Evolutionary conservation across 2,329 filamentous ascomycete genomes (phyloP).

Genomic region (Beauveria sp.): DNA sequence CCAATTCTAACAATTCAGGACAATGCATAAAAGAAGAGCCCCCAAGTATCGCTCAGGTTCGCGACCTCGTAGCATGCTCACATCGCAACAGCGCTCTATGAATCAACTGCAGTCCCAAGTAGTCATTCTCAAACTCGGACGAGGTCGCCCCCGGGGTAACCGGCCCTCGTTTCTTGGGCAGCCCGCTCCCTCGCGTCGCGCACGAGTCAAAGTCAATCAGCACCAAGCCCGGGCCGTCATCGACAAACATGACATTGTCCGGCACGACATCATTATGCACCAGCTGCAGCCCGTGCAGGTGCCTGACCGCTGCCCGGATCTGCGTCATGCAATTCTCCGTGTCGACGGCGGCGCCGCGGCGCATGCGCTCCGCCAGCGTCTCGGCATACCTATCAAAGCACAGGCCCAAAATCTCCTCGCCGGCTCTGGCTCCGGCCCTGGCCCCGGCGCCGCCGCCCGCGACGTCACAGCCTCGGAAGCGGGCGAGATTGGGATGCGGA

Average conservation of each 20-base stretch:
- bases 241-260: neutral
- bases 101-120: neutral
- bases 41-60: neutral
- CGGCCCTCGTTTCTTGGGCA: neutral
- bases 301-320: neutral
- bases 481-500: neutral
- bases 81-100: neutral
- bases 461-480: neutral
- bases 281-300: neutral
- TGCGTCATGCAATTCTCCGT: neutral
- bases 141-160: neutral
- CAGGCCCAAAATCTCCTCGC: neutral
- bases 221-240: neutral
- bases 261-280: neutral
- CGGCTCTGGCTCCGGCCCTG: neutral
- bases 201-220: constrained; percentile 3
- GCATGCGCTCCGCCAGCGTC: neutral
- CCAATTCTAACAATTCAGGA: too few relatives aligned
- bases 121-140: neutral
- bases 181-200: neutral
- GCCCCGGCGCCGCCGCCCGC: neutral
- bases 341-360: neutral
- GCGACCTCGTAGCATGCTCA: neutral
- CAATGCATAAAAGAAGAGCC: neutral
- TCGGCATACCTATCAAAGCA: neutral